These are phyloP conservation scores for Collariella sp. DNA, from an alignment of 495 filamentous ascomycete genomes.

Conservation along the genomic window DNA sequence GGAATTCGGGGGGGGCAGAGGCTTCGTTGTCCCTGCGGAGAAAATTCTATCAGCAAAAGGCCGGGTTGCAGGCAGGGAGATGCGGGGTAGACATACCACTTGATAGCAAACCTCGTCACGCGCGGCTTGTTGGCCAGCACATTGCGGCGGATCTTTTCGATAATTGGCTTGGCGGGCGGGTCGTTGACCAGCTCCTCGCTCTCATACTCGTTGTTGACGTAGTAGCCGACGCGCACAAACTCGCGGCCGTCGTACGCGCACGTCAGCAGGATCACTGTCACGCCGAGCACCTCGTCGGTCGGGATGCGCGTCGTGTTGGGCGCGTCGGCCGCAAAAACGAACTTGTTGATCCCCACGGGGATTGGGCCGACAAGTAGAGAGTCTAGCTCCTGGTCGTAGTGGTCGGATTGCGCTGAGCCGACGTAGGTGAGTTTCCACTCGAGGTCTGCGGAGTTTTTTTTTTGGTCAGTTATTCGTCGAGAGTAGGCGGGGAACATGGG, in stretches of 20 bases:
- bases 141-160: conserved; percentile 84
- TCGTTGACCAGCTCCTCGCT: conserved; percentile 79
- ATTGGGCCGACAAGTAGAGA: conserved; percentile 92
- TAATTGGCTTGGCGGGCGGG: conserved; percentile 81
- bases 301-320: conserved; percentile 86
- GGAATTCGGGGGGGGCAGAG: conserved; percentile 89
- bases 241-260: conserved; percentile 95
- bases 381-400: conserved; percentile 97
- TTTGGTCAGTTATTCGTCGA: not conserved
- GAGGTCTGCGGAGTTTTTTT: conserved; percentile 53
- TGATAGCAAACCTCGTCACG: conserved; percentile 97
- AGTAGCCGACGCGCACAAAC: conserved; percentile 97
- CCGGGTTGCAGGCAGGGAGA: conserved; percentile 5
- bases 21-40: conserved; percentile 80
- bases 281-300: conserved; percentile 86
- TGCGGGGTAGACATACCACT: conserved; percentile 58
- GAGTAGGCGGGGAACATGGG: not conserved
- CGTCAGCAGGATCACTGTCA: conserved; percentile 92
- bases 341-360: conserved; percentile 95
- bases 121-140: conserved; percentile 94
- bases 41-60: not conserved
- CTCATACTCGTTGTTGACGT: conserved; percentile 98
- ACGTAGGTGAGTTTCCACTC: conserved; percentile 99
- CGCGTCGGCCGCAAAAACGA: conserved; percentile 91
- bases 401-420: conserved; percentile 92